These are phyloP conservation scores for Suillus cothurnatus DNA, from an alignment of 768 basidiomycete species.

Conservation along the genomic window DNA sequence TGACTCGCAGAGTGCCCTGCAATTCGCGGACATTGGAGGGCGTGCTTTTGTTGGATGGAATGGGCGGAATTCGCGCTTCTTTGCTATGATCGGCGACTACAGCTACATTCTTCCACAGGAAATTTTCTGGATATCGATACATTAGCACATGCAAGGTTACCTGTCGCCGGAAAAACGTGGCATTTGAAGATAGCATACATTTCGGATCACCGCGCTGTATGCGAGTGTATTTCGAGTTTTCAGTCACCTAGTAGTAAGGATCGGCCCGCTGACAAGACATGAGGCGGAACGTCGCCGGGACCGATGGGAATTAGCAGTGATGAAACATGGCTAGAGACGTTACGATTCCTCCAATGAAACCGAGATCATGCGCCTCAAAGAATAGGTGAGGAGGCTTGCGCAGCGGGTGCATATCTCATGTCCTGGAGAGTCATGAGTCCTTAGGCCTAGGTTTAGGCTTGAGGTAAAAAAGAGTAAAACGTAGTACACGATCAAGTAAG, in stretches of 20 bases:
- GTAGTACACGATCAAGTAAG: not conserved
- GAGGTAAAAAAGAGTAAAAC: not conserved
- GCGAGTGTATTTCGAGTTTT: not conserved
- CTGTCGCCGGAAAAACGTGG: not conserved
- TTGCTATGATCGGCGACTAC: slow-evolving; percentile 19
- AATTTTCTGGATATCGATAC: not conserved
- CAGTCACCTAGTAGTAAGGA: not conserved
- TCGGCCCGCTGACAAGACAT: not conserved
- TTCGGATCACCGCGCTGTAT: slow-evolving; percentile 2
- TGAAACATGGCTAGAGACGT: not conserved
- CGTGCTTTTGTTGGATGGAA: slow-evolving; percentile 17
- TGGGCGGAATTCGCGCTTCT: slow-evolving; percentile 12
- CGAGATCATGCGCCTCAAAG: not conserved
- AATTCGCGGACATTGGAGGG: slow-evolving; percentile 25
- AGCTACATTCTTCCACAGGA: not conserved
- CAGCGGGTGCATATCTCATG: not conserved
- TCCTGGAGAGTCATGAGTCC: not conserved
- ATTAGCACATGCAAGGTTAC: not conserved
- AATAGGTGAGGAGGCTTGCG: not conserved
- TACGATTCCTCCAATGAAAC: not conserved
- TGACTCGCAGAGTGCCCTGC: slow-evolving; percentile 9
- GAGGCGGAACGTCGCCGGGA: not conserved
- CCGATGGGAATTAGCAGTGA: not conserved
- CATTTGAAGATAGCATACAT: not conserved
- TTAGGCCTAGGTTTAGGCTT: too few species aligned